Evolutionary conservation across 768 basidiomycete species (phyloP).

Genomic region (Boletus reticuloceps): DNA sequence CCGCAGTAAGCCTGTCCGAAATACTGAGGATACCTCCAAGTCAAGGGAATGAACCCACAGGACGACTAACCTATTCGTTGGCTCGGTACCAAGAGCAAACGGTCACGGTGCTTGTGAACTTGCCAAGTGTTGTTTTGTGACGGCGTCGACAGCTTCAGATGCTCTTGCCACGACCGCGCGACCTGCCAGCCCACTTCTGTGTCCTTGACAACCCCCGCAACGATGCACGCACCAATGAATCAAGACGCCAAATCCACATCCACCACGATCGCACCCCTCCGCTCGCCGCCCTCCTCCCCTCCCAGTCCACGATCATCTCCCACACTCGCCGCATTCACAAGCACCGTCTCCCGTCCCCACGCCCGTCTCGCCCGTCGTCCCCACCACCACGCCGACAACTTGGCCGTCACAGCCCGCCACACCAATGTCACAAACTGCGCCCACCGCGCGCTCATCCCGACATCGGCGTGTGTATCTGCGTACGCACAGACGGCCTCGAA

Average conservation of each 20-base stretch:
- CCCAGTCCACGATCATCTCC: conserved; percentile 11
- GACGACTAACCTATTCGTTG: neutral
- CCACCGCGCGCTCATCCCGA: conserved; percentile 8
- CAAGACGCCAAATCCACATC: conserved; percentile 16
- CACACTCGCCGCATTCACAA: conserved; percentile 34
- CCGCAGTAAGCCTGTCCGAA: too few relatives aligned
- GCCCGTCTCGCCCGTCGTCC: conserved; percentile 5
- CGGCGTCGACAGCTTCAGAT: too few relatives aligned
- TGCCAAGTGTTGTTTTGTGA: neutral
- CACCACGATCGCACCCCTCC: conserved; percentile 28
- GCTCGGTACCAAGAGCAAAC: too few relatives aligned
- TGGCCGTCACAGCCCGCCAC: conserved; percentile 10
- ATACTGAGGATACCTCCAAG: neutral
- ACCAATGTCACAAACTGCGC: conserved; percentile 13
- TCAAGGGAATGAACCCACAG: neutral
- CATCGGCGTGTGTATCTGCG: neutral
- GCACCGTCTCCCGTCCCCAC: conserved; percentile 19
- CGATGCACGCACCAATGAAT: neutral
- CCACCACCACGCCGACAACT: conserved; percentile 4
- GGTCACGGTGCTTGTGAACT: neutral
- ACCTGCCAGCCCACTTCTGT: neutral
- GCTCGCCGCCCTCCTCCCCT: conserved; percentile 15
- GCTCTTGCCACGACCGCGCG: neutral
- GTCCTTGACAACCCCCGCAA: neutral
- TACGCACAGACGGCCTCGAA: conserved; percentile 29